A percentile compares a stretch with the other conserved stretches of the same genome.
Conservation (phyloP, 305 asterid genomes). For the Fraxinus dipetala region DNA sequence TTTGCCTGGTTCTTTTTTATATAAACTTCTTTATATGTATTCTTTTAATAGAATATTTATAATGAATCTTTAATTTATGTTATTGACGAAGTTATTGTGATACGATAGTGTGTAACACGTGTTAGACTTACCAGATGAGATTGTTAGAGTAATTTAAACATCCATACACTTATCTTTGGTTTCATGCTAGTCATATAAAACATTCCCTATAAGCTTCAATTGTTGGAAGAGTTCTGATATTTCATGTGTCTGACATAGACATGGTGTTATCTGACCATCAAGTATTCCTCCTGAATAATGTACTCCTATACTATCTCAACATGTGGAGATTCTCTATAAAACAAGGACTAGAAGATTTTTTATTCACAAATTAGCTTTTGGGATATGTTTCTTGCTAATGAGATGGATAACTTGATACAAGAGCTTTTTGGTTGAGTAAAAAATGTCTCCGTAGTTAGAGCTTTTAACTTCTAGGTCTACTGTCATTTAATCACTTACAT, state of each 20-base stretch:
- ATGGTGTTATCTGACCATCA: not conserved
- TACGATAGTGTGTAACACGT: not conserved
- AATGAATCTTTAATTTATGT: not conserved
- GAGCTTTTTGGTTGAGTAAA: not conserved
- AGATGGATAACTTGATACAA: not conserved
- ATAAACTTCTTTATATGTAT: not conserved
- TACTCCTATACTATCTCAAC: not conserved
- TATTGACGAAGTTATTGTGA: not conserved
- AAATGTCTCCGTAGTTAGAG: not conserved
- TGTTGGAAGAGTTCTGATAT: not conserved
- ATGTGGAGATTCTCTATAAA: not conserved
- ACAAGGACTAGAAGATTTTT: not conserved
- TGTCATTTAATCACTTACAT: not conserved
- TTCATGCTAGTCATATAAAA: not conserved
- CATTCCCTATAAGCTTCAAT: not conserved
- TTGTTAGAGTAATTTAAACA: not conserved
- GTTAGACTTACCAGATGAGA: constrained; percentile 1
- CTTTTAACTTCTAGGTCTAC: not conserved
- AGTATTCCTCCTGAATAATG: not conserved
- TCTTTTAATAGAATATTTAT: not conserved
- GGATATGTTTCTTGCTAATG: not conserved
- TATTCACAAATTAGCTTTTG: not conserved
- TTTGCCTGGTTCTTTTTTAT: not conserved
- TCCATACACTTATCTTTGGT: not conserved
- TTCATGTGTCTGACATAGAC: not conserved